phyloP scores from a whole-genome alignment of 129 eudicot species.

The Centella asiatica region DNA sequence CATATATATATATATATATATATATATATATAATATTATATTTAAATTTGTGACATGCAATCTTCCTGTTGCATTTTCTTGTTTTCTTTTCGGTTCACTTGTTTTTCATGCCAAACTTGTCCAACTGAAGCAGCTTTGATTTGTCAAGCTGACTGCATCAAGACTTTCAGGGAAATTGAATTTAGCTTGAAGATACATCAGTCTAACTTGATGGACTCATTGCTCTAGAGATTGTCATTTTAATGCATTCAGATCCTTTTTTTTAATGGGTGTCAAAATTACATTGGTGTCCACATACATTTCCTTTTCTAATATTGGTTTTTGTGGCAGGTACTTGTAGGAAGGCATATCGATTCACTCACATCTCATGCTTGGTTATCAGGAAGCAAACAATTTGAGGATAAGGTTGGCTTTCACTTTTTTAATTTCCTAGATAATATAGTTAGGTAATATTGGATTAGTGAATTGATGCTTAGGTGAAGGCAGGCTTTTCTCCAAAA shows the following conservation, averaged over 20 bases:
- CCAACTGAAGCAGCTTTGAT: background rate
- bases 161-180: background rate
- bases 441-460: background rate
- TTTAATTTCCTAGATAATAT: background rate
- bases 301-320: background rate
- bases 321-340: conserved; percentile 55
- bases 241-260: too few species aligned
- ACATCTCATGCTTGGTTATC: conserved; percentile 75
- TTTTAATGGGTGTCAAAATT: too few species aligned
- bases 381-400: conserved; percentile 52
- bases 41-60: too few species aligned
- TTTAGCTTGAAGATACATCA: conserved; percentile 1
- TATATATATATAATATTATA: too few species aligned
- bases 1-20: too few species aligned
- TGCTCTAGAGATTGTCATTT: too few species aligned
- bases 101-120: background rate
- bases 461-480: background rate
- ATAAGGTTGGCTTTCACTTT: conserved; percentile 40
- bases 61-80: background rate
- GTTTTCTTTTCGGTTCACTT: background rate
- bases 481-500: background rate
- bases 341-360: conserved; percentile 53
- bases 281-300: background rate
- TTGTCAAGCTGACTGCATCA: background rate
- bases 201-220: background rate